Percentiles rank a stretch among this genome's conserved stretches.
These are phyloP conservation scores for Gymnopus androsaceus DNA, from an alignment of 1,284 basidiomycete species.

Conservation along the genomic window DNA sequence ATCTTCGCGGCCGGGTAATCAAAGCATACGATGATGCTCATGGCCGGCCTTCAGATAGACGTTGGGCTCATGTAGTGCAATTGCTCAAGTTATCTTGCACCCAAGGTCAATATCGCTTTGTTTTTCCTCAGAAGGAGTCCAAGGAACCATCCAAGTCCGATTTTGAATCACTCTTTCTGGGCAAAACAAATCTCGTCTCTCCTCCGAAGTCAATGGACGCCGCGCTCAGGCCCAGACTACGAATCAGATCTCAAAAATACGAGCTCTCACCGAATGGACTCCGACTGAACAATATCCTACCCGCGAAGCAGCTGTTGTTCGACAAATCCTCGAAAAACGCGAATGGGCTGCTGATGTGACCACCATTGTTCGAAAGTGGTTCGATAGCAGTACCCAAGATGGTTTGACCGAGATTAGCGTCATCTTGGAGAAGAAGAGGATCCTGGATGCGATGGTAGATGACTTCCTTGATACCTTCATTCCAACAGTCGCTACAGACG, in stretches of 20 bases:
- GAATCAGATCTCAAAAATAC: not conserved
- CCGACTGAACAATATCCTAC: constrained; percentile 1
- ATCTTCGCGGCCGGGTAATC: constrained; percentile 26
- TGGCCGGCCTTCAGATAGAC: constrained; percentile 33
- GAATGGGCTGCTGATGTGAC: constrained; percentile 4
- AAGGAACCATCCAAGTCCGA: not conserved
- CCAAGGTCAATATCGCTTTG: constrained; percentile 24
- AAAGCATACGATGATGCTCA: constrained; percentile 30
- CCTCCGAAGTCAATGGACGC: constrained; percentile 4
- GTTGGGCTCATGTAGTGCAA: constrained; percentile 25
- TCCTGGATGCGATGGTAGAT: not conserved
- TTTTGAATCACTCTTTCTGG: not conserved
- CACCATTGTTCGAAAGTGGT: not conserved
- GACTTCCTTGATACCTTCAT: constrained; percentile 1
- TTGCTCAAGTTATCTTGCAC: constrained; percentile 29
- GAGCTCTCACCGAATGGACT: not conserved
- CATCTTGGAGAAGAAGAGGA: constrained; percentile 4
- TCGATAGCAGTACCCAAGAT: not conserved
- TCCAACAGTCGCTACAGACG: not conserved
- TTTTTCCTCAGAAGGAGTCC: constrained; percentile 23
- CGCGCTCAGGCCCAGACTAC: not conserved
- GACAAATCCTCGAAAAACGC: constrained; percentile 9
- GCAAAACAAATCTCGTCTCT: constrained; percentile 1
- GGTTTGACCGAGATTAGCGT: constrained; percentile 1
- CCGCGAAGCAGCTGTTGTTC: constrained; percentile 3